Evolutionary conservation across 495 filamentous ascomycete species (phyloP), one percentile per base, ranked within the genome.

Genomic region (Xylaria flabelliformis): DNA sequence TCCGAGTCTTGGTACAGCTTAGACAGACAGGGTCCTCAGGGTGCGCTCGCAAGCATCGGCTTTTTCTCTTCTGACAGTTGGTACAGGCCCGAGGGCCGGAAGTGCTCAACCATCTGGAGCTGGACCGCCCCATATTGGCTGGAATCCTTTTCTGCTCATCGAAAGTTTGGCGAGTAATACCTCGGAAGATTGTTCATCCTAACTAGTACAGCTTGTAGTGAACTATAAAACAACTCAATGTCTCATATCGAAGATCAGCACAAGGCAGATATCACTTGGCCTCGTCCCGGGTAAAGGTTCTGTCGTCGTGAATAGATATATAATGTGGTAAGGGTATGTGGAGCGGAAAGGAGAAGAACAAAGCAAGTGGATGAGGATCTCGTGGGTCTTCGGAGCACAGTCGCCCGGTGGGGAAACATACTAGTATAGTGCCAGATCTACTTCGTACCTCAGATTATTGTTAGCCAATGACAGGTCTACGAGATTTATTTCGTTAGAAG

Each of bases 11-110:
- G 13, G 69, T 63, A 66, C 80, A 82, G 62, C 75, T 81, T 17
- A 69, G 58, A 63, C 80, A 81, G 19, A 77, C 76, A 32, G 74
- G 71, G n/a, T 77, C 77, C 2, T 78, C 80, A 48, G 78, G 70
- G 34, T 77, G 79, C 72, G 78, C 59, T 10, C 19, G n/a, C 34
- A 56, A 68, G 48, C 65, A 68, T 13, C 65, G 50, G 34, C 48
- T 68, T 50, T 68, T 56, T 21, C 50, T 51, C 34, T 56, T 51
- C 41, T 68, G 65, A 41, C 65, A 68, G 19, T 68, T 68, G 9
- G 19, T 39, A 24, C 65, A 68, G 29, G 65, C 65, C 58, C 58
- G 34, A 19, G 19, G 41, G 34, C 58, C 34, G 2, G 58, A 21
- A 42, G 58, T 7, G 41, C 58, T 36, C 34, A 10, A 36, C 36